phyloP scores from a whole-genome alignment of 225 moss, liverwort and hornwort genomes.

The Physcomitrium patens region DNA sequence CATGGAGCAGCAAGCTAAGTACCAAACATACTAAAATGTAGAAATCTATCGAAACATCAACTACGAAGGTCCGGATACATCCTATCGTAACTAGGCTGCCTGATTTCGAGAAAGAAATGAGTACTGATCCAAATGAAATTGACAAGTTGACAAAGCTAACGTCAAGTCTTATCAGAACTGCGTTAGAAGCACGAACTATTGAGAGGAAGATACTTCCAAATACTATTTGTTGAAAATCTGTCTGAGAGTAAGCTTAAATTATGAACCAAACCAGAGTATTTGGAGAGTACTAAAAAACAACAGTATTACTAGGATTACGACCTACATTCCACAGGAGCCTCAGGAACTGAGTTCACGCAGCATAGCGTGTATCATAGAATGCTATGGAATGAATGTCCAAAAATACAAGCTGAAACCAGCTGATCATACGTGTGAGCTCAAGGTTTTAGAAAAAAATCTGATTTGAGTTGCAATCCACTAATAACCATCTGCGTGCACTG shows the following conservation, averaged over 20 bases:
- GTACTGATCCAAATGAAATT: not conserved
- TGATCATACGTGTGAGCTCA: too few relatives aligned
- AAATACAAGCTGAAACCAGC: too few relatives aligned
- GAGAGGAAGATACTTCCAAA: not conserved
- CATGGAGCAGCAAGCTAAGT: constrained; percentile 4
- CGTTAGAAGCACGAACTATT: not conserved
- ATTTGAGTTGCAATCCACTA: too few relatives aligned
- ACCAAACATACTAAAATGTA: not conserved
- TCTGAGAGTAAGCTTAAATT: constrained; percentile 1
- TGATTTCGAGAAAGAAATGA: not conserved
- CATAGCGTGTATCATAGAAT: too few relatives aligned
- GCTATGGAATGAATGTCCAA: too few relatives aligned
- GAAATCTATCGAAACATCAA: constrained; percentile 7
- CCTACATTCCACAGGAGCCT: not conserved
- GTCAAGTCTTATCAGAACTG: not conserved
- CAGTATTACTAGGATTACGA: not conserved
- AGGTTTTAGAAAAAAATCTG: too few relatives aligned
- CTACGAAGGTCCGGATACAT: not conserved
- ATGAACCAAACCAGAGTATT: not conserved
- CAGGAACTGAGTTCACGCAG: too few relatives aligned
- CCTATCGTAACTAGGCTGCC: not conserved
- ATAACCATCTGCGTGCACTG: too few relatives aligned
- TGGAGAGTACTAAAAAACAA: too few relatives aligned
- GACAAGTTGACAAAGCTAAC: not conserved
- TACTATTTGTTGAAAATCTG: not conserved